These are phyloP conservation scores for Trypanosoma caninum DNA, from an alignment of 208 protist species.

Conservation along the genomic window DNA sequence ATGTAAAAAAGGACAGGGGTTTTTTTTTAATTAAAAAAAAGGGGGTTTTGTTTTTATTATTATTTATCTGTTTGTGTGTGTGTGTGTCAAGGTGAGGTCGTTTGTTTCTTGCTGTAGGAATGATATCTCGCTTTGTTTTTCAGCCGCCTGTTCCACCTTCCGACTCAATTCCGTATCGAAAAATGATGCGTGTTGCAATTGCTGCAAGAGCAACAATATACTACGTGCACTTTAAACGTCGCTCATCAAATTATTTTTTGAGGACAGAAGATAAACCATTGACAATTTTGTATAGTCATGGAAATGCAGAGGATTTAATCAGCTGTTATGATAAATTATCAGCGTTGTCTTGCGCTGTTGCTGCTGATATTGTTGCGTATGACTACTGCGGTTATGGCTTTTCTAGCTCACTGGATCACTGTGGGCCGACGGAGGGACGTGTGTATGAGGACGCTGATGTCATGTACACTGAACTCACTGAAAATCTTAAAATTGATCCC, in stretches of 20 bases:
- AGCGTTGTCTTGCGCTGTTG: constrained; percentile 26
- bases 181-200: constrained; percentile 15
- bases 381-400: constrained; percentile 84
- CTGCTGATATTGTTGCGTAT: constrained; percentile 48
- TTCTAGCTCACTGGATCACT: constrained; percentile 29
- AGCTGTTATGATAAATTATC: constrained; percentile 28
- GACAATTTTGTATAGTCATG: constrained; percentile 70
- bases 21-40: constrained; percentile 4
- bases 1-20: too few relatives aligned
- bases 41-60: too few relatives aligned
- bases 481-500: constrained; percentile 32
- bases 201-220: constrained; percentile 3
- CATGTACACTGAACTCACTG: constrained; percentile 52
- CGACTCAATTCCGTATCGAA: constrained; percentile 28
- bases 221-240: constrained; percentile 14
- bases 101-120: too few relatives aligned
- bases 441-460: constrained; percentile 70
- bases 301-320: constrained; percentile 71
- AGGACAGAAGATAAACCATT: constrained; percentile 2
- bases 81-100: too few relatives aligned
- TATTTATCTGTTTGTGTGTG: too few relatives aligned
- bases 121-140: constrained; percentile 61
- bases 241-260: not conserved
- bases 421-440: constrained; percentile 29
- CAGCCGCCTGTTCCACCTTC: constrained; percentile 31